Evolutionary conservation across 345 rosid species (phyloP).

Genomic region (Nasturtium officinale): DNA sequence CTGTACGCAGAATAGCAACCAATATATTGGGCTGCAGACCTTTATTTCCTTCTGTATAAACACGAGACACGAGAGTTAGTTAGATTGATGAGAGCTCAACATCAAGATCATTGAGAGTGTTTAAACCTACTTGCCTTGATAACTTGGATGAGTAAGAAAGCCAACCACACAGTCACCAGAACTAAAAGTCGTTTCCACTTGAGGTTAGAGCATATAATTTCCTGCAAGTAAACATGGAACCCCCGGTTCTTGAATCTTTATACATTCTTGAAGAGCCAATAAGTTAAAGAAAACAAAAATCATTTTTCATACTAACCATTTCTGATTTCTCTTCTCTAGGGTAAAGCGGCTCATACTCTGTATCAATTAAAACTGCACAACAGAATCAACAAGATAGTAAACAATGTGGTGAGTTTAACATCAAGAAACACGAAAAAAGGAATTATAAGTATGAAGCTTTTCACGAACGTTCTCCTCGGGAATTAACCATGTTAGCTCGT

Average conservation of each 20-base stretch:
- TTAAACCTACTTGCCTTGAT: conserved; percentile 52
- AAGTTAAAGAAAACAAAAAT: neutral
- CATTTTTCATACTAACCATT: conserved; percentile 47
- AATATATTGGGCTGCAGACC: conserved; percentile 71
- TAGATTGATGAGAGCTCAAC: conserved; percentile 12
- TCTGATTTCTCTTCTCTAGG: conserved; percentile 71
- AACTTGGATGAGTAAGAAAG: conserved; percentile 76
- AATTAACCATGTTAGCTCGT: conserved; percentile 51
- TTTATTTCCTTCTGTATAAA: conserved; percentile 66
- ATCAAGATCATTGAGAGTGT: neutral
- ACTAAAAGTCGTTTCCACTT: conserved; percentile 65
- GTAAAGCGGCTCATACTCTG: conserved; percentile 70
- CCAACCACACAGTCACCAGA: conserved; percentile 60
- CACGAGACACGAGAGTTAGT: neutral
- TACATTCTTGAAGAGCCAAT: neutral
- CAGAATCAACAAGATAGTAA: conserved; percentile 11
- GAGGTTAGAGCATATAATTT: conserved; percentile 67
- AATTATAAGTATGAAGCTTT: conserved; percentile 2
- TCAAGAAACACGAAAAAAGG: neutral
- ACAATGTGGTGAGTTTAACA: neutral
- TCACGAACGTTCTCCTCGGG: conserved; percentile 81
- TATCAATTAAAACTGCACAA: conserved; percentile 70
- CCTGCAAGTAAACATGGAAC: conserved; percentile 46
- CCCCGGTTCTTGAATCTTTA: conserved; percentile 18
- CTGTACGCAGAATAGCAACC: conserved; percentile 84